Percentiles rank a stretch among this genome's conserved stretches.
Conservation (phyloP, 192 early-diverging fungal genomes). For the Paraglomus brasilianum region DNA sequence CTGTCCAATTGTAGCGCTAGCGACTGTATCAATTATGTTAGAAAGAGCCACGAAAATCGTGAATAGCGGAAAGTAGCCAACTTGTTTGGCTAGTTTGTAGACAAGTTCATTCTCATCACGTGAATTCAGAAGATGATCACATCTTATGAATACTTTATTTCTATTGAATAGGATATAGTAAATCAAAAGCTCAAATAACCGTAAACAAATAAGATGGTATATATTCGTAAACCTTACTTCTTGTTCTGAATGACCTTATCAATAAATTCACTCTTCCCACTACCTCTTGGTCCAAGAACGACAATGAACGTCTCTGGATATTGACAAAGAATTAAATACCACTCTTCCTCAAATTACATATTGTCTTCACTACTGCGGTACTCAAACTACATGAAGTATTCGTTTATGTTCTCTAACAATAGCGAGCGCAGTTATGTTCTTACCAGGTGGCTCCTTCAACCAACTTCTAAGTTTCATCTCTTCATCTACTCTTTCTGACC, state of each 20-base stretch:
- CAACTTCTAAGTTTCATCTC: conserved; percentile 54
- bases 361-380: too few species aligned
- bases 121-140: conserved; percentile 72
- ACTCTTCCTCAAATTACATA: too few species aligned
- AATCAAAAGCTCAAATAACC: background rate
- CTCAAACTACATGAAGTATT: background rate
- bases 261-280: conserved; percentile 77
- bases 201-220: too few species aligned
- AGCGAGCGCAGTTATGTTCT: conserved; percentile 1
- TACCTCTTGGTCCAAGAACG: conserved; percentile 80
- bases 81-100: conserved; percentile 73
- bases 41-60: conserved; percentile 72
- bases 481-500: conserved; percentile 62
- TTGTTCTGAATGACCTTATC: conserved; percentile 64
- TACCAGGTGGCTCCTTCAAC: conserved; percentile 57
- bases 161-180: conserved; percentile 24
- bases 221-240: conserved; percentile 40
- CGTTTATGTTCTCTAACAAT: background rate
- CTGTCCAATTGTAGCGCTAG: conserved; percentile 85
- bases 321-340: background rate
- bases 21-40: conserved; percentile 76
- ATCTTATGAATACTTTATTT: conserved; percentile 76
- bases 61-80: conserved; percentile 92
- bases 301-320: conserved; percentile 78
- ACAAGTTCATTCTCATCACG: conserved; percentile 74